A percentile compares a stretch with the other conserved stretches of the same genome.
Evolutionary conservation across 768 basidiomycete species (phyloP).

Genomic region (Lanmaoa pseudosensibilis): DNA sequence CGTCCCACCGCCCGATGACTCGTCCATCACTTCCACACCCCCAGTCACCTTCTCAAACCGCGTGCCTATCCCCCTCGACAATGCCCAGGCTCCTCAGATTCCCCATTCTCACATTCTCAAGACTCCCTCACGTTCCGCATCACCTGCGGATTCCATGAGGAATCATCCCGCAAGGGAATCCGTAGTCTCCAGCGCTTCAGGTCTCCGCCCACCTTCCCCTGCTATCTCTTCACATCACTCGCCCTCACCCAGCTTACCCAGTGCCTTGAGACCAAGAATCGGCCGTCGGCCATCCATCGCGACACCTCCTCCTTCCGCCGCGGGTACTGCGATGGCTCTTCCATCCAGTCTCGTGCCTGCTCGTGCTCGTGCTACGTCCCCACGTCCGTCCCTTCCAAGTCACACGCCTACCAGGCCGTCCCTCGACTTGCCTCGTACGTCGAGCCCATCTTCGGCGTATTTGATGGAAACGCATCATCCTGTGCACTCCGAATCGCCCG

Average conservation of each 20-base stretch:
- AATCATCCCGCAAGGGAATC: conserved; percentile 27
- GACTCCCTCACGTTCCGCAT: conserved; percentile 40
- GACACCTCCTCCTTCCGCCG: conserved; percentile 34
- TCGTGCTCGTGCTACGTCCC: conserved; percentile 27
- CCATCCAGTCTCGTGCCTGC: conserved; percentile 28
- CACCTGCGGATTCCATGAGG: conserved; percentile 36
- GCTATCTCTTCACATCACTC: conserved; percentile 21
- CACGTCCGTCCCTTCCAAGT: conserved; percentile 15
- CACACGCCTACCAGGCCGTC: conserved; percentile 19
- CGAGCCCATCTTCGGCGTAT: conserved; percentile 19
- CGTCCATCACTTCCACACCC: background rate
- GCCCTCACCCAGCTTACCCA: conserved; percentile 24
- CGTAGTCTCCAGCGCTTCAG: conserved; percentile 11
- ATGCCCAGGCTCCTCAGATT: conserved; percentile 23
- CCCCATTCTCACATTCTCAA: conserved; percentile 27
- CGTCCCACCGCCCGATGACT: background rate
- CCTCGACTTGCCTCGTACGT: conserved; percentile 17
- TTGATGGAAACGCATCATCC: conserved; percentile 11
- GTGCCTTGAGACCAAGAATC: conserved; percentile 36
- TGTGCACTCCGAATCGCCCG: conserved; percentile 21
- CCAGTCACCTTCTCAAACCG: conserved; percentile 7
- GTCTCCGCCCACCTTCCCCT: conserved; percentile 27
- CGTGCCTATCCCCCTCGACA: conserved; percentile 14
- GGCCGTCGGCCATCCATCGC: conserved; percentile 47
- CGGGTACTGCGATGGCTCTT: conserved; percentile 20